Evolutionary conservation across 2,329 filamentous ascomycete genomes (phyloP).

Genomic region (Xylariaceae sp.): DNA sequence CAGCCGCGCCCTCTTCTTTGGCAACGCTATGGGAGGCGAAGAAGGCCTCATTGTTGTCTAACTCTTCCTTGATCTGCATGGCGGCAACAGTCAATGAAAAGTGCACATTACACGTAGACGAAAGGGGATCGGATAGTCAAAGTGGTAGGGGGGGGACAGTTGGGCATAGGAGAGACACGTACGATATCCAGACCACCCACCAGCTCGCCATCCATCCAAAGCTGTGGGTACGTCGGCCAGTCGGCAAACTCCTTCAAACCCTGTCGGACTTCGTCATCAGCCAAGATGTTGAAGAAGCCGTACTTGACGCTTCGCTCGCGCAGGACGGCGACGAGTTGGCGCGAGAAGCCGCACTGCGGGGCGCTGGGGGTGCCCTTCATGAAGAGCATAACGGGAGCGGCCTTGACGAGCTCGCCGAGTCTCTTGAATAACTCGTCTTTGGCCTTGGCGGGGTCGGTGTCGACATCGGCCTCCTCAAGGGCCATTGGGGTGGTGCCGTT

Average conservation of each 20-base stretch:
- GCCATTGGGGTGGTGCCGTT: slow-evolving; percentile 34
- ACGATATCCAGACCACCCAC: slow-evolving; percentile 96
- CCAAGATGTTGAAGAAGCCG: slow-evolving; percentile 98
- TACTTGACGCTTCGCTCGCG: slow-evolving; percentile 91
- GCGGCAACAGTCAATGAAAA: not conserved
- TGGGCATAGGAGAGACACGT: slow-evolving; percentile 45
- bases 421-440: slow-evolving; percentile 85
- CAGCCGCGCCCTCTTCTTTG: slow-evolving; percentile 38
- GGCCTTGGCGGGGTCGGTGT: slow-evolving; percentile 50
- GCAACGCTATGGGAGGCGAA: slow-evolving; percentile 65
- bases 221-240: slow-evolving; percentile 95
- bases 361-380: slow-evolving; percentile 93
- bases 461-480: slow-evolving; percentile 29
- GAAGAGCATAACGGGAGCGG: slow-evolving; percentile 96
- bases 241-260: slow-evolving; percentile 97
- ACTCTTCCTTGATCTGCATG: slow-evolving; percentile 82
- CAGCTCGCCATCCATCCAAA: slow-evolving; percentile 87
- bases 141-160: not conserved
- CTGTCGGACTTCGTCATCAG: slow-evolving; percentile 94
- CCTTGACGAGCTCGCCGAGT: slow-evolving; percentile 81
- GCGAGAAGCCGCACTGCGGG: slow-evolving; percentile 88
- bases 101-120: not conserved
- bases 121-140: not conserved
- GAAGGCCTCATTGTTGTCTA: slow-evolving; percentile 79
- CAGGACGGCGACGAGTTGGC: slow-evolving; percentile 81